Base-by-base conservation (phyloP, 2,329 filamentous ascomycete genomes). In the Ascochyta rabiei region DNA sequence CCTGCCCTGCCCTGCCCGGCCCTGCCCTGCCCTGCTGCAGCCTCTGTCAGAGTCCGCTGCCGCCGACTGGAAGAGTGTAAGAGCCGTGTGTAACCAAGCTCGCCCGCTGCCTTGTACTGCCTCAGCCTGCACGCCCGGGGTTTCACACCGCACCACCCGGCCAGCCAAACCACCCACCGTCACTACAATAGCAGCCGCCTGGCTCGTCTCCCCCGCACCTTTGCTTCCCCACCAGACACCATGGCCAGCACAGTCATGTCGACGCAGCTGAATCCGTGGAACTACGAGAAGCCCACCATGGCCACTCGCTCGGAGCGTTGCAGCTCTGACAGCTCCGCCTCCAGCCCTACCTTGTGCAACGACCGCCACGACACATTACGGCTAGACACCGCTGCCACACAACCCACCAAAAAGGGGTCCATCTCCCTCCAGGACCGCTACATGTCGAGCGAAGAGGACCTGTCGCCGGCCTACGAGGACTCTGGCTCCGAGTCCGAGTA, bases 391-490 rank as follows among this genome's bases (percentile, higher is more conserved):
- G 51, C 67, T 42, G 53, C 63, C 45, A 59, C 62, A 15, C 57
- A 67, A 26, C 40, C 46, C 21, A 31, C 61, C 49, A 57, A 62
- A 18, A 66, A 68, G 48, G 65, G 72, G 18, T 56, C 56, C 49
- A 47, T 64, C 39, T 55, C 64, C 44, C 64, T 75, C 55, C 72
- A 75, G 48, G 67, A 75, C 37, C 67, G 71, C 18, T 76, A 76
- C 54, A 66, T 75, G 34, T 75, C 72, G 6, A 74, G 71, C 46
- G 74, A 76, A 45, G 74, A 76, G 48, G 72, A 74, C 51, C 66
- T 75, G 10, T 74, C 70, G 6, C 72, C 73, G 9, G 69, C 70
- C 56, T 73, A 73, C 49, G 64, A 72, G 41, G 67, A 61, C 43
- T 68, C 64, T 0, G 53, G 31, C 37, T 69, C 66, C 0, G 69